Base-by-base conservation (phyloP, 345 rosid genomes). In the Nasturtium officinale region DNA sequence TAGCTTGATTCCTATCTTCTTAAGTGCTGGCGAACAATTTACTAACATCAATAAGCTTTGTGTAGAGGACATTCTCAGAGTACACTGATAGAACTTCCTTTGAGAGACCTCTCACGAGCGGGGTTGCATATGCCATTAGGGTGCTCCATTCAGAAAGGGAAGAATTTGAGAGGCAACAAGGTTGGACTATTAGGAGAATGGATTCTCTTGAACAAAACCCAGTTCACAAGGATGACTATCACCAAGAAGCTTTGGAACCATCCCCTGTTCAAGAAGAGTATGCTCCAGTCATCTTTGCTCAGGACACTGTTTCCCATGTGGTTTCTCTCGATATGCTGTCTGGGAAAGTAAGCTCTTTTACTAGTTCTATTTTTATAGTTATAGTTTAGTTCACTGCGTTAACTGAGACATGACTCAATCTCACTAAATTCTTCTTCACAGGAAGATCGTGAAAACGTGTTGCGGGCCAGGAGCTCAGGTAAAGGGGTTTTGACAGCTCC, bases 271-370 rank as follows among this genome's bases (percentile, higher is more conserved):
- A 86, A 79, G 86, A 89, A 74, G 98, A 94, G 87, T 94, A 94
- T 79, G 97, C 97, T 33, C 99, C 99, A 4, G 99, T 95, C 51
- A 95, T 95, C 81, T 95, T 95, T 80, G 99, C 99, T 33, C 99
- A 95, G 77, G 99, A 95, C 77, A 95, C 95, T 56, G 73, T 95
- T 78, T 78, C 96, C 3, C 97, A 95, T 68, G 86, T 95, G 32
- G 82, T 95, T 81, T 91, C 99, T 80, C 81, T 95, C 32, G 97
- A 95, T 77, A 55, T 95, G 97, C 83, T 95, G 61, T 94, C 98
- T 12, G 98, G 98, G 80, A 91, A 84, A 79, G 98, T 91, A 33
- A 83, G 86, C 51, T 77, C 57, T 46, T 75, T 72, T 60, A 32
- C 40, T 32, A 23, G 50, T 40, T 61, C 20, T 60, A 3, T 21